Base-by-base conservation (phyloP, 768 basidiomycete species). In the Kwoniella dejecticola region DNA sequence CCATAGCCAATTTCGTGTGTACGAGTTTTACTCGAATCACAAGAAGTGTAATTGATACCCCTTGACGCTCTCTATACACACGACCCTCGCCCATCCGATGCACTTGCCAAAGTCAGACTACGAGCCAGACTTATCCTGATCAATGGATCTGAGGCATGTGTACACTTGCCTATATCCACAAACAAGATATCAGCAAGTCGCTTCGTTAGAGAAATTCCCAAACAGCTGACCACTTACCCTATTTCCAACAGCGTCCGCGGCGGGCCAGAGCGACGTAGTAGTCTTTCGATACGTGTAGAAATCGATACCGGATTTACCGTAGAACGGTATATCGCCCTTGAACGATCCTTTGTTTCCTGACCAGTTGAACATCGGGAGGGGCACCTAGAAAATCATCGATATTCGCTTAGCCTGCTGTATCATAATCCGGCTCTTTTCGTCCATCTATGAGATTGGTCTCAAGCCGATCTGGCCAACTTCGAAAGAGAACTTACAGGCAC, bases 211-310 rank as follows among this genome's bases (percentile, higher is more conserved):
- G n/a, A n/a, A n/a, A 12, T 13, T 21, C 21, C n/a, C 36, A 26
- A 40, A 29, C 6, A 11, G 36, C 3, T 19, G 13, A 4, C 29
- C 68, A 42, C 69, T 71, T 30, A 77, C 79, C 52, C 64, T 67
- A 31, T 69, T 67, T 10, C 70, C 75, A 61, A 79, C 69, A 29
- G 80, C 81, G 60, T 82, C 81, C 54, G 91, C 91, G 7, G 89
- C 85, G 71, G 87, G 88, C 94, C 94, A 97, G 23, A 97, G 84
- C 59, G 90, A 88, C 2, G 94, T 98, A 4, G 86, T 91, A 1
- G 94, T 97, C 91, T 96, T 97, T 79, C 91, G 88, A 79, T 93
- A 89, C 2, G 95, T 98, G 77, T 93, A 98, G 81, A 98, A 98
- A 77, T 90, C 90, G 80, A 97, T 84, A 24, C 90, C 94, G 65